phyloP scores from a whole-genome alignment of 2,329 filamentous ascomycete genomes.

The Acephala macrosclerotiorum region DNA sequence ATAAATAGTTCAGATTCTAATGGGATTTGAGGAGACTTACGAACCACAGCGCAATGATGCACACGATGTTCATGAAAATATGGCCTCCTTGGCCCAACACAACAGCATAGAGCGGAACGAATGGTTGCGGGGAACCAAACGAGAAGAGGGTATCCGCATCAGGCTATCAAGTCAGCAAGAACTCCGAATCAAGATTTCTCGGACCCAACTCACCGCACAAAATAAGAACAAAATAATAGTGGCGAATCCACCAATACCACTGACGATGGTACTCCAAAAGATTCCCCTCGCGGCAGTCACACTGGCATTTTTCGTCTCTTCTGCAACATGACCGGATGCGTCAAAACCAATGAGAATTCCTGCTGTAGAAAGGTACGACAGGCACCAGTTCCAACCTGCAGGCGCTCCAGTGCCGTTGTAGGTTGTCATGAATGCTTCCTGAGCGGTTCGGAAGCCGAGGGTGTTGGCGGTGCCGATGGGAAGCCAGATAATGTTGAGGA shows the following conservation, averaged over 20 bases:
- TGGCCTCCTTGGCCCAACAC: constrained; percentile 63
- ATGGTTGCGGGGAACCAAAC: constrained; percentile 63
- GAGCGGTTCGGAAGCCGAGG: constrained; percentile 63
- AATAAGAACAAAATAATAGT: constrained; percentile 67
- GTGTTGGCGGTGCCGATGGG: constrained; percentile 63
- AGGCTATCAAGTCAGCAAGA: constrained; percentile 47
- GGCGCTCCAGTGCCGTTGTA: constrained; percentile 65
- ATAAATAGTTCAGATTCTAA: neutral
- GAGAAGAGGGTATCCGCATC: constrained; percentile 59
- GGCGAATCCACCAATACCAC: constrained; percentile 61
- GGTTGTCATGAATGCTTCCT: constrained; percentile 66
- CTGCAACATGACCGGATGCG: constrained; percentile 65
- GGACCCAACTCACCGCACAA: constrained; percentile 53
- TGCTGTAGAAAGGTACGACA: constrained; percentile 66
- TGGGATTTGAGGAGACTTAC: constrained; percentile 45
- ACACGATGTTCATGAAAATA: constrained; percentile 68
- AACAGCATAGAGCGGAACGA: constrained; percentile 63
- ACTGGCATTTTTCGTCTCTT: constrained; percentile 66
- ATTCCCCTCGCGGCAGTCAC: constrained; percentile 64
- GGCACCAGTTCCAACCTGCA: constrained; percentile 67
- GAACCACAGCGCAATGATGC: constrained; percentile 58
- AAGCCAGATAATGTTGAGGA: constrained; percentile 67
- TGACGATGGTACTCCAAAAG: constrained; percentile 65
- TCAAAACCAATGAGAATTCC: constrained; percentile 68
- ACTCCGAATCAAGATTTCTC: constrained; percentile 21